Evolutionary conservation across 2,329 filamentous ascomycete species (phyloP), one percentile per base, ranked within the genome.

Genomic region (Pestalotiopsis sp.): DNA sequence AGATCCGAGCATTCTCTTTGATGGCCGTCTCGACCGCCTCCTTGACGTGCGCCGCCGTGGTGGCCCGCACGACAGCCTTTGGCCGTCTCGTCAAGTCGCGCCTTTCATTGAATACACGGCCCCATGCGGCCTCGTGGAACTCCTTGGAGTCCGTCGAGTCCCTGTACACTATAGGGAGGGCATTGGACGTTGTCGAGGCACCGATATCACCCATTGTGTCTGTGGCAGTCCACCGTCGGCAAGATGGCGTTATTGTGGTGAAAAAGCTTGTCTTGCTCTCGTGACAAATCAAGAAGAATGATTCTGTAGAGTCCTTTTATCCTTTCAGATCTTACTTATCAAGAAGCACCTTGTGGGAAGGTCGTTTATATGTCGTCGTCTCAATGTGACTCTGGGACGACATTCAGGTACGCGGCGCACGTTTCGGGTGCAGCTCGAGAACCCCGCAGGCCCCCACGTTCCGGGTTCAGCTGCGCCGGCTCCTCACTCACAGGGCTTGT

Each of bases 21-120:
- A 68, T 76, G 4, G 84, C 84, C 4, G 85, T 73, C 14, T 76
- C 72, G 0, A 85, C 80, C 0, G 82, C 82, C 27, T 74, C 72
- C 5, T 78, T 69, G 11, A 86, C 75, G 68, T 85, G 80, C 6
- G 76, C 70, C 4, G 76, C 73, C 5, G 71, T 74, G 1, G 77
- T 79, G 5, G 82, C 82, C 67, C 80, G 75, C 4, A 85, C 78
- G 1, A 86, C 80, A 2, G 81, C 84, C 3, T 75, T 68, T 0
- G 84, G 85, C 36, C 78, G 81, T 9, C 77, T 74, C 41, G 12
- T 38, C 11, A 67, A 65, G 39, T 76, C 76, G 23, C 80, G 75
- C 6, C 80, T 78, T 25, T 77, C 71, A 72, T 86, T 86, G 79
- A 85, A 86, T 27, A 86, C 79, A 23, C 83, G 78, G 14, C 80